These are phyloP conservation scores for Bisporella sp. DNA, from an alignment of 2,329 filamentous ascomycete species.

Conservation along the genomic window DNA sequence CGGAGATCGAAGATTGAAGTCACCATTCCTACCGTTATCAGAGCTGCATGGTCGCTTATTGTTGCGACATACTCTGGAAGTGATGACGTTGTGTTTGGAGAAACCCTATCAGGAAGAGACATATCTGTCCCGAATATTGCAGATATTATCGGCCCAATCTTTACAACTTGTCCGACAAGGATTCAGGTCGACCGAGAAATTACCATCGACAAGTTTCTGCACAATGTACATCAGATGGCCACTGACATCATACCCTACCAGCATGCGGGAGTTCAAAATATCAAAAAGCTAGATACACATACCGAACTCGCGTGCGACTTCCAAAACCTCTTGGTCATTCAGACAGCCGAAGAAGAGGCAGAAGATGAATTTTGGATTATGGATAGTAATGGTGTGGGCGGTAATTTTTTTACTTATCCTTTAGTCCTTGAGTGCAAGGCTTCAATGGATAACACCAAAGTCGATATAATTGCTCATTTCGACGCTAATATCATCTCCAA, in stretches of 20 bases:
- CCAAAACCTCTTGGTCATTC: neutral
- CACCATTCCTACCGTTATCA: slow-evolving; percentile 34
- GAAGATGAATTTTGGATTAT: neutral
- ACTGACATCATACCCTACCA: neutral
- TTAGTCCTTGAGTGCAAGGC: neutral
- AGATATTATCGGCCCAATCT: neutral
- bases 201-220: neutral
- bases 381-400: no score
- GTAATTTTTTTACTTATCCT: no score
- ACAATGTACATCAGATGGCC: neutral
- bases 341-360: neutral
- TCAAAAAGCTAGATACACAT: neutral
- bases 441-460: neutral
- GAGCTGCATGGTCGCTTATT: slow-evolving; percentile 15
- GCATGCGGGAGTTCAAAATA: neutral
- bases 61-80: neutral
- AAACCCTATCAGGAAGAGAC: neutral
- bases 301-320: neutral
- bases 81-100: neutral
- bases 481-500: no score
- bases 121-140: neutral
- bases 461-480: neutral
- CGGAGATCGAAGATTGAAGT: slow-evolving; percentile 18
- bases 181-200: neutral
- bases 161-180: neutral